Percentiles rank a stretch among this genome's conserved stretches.
Evolutionary conservation across 768 basidiomycete genomes (phyloP).

Genomic region (Tricholoma furcatifolium): DNA sequence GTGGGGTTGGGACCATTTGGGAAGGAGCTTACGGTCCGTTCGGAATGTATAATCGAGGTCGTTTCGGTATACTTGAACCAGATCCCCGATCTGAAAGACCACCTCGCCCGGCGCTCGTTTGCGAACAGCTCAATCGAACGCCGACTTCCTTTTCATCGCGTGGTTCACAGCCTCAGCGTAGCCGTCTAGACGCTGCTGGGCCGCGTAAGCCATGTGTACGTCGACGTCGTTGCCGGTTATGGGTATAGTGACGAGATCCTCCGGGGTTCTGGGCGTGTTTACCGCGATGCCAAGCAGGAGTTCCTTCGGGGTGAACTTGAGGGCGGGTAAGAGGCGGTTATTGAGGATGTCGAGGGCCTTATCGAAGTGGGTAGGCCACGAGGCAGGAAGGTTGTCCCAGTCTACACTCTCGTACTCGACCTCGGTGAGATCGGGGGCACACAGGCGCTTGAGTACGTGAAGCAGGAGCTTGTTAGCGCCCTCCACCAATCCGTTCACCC

Average conservation of each 20-base stretch:
- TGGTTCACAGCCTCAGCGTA: no score
- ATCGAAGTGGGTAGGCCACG: conserved; percentile 33
- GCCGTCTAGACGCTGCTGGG: no score
- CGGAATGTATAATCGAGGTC: no score
- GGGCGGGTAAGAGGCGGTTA: conserved; percentile 23
- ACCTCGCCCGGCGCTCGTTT: conserved; percentile 16
- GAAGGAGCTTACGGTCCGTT: conserved; percentile 24
- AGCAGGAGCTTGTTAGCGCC: no score
- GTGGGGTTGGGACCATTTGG: no score
- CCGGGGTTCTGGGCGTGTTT: conserved; percentile 22
- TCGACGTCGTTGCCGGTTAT: conserved; percentile 5
- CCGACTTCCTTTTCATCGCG: conserved; percentile 20
- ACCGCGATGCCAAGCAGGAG: conserved; percentile 27
- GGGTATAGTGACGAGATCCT: neutral
- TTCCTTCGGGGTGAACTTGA: no score
- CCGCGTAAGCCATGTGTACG: conserved; percentile 20
- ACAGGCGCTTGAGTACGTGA: conserved; percentile 23
- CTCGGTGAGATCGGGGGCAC: conserved; percentile 24
- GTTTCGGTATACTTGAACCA: no score
- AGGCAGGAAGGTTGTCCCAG: conserved; percentile 19
- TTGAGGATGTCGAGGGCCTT: conserved; percentile 23
- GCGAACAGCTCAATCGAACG: conserved; percentile 23
- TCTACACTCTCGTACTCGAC: conserved; percentile 10
- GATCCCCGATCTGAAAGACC: no score
- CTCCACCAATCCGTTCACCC: no score